Evolutionary conservation across 2,329 filamentous ascomycete species (phyloP).

Genomic region (Beauveria australis): DNA sequence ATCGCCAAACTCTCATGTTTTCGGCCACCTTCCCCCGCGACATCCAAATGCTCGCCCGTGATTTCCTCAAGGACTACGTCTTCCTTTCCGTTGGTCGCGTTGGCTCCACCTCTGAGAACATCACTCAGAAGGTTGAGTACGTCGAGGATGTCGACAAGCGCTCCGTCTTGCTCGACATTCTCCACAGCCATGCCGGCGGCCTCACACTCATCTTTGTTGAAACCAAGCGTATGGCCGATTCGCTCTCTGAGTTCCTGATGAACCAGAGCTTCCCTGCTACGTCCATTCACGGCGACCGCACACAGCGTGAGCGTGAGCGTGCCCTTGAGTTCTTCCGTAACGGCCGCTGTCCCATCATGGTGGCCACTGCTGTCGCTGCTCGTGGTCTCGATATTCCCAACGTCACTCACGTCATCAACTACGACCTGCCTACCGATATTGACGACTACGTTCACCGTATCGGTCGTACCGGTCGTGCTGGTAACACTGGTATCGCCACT

Average conservation of each 20-base stretch:
- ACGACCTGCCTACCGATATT: constrained; percentile 97
- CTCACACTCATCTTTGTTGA: constrained; percentile 97
- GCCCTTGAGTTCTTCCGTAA: constrained; percentile 97
- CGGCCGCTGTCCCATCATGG: constrained; percentile 88
- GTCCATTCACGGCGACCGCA: constrained; percentile 97
- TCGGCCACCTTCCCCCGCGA: constrained; percentile 98
- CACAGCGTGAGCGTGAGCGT: constrained; percentile 96
- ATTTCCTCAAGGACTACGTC: constrained; percentile 98
- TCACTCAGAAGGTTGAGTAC: constrained; percentile 97
- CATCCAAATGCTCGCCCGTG: constrained; percentile 97
- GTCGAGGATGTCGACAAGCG: constrained; percentile 97
- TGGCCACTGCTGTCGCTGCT: constrained; percentile 93
- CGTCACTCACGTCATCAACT: constrained; percentile 96
- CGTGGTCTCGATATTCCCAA: constrained; percentile 89
- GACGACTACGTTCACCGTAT: constrained; percentile 99
- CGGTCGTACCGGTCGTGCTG: constrained; percentile 98
- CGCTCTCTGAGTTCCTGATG: constrained; percentile 94
- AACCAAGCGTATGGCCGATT: constrained; percentile 99
- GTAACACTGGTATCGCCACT: constrained; percentile 96
- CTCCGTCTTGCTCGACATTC: constrained; percentile 91
- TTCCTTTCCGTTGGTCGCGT: constrained; percentile 98
- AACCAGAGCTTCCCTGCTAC: constrained; percentile 98
- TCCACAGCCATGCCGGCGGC: constrained; percentile 85
- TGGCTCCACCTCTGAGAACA: constrained; percentile 99
- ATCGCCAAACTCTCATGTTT: constrained; percentile 98